These are phyloP conservation scores for Leptographium lundbergii DNA, from an alignment of 2,329 filamentous ascomycete species.

Conservation along the genomic window DNA sequence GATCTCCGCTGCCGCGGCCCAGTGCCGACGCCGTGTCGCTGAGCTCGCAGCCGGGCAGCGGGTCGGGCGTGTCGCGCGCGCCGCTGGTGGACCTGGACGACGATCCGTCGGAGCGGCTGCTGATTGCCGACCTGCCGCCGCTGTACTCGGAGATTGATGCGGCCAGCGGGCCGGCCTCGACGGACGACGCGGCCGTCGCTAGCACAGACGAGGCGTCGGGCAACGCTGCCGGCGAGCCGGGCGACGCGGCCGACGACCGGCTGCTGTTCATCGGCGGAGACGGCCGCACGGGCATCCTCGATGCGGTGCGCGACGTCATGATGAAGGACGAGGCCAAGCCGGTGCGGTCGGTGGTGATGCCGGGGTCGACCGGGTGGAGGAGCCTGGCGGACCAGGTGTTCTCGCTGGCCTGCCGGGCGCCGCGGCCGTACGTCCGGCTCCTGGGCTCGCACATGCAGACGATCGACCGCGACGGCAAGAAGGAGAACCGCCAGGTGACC, in stretches of 20 bases:
- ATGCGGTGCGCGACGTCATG: neutral
- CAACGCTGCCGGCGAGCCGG: neutral
- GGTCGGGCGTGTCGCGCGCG: neutral
- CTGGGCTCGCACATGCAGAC: conserved; percentile 39
- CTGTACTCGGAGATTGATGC: conserved; percentile 28
- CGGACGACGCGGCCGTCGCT: neutral
- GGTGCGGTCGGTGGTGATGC: neutral
- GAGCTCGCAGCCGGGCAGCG: conserved; percentile 13
- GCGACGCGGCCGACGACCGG: neutral
- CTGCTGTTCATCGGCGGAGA: neutral
- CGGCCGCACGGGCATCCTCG: neutral
- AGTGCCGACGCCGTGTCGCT: conserved; percentile 17
- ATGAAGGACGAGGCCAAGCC: neutral
- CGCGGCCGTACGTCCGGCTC: conserved; percentile 39
- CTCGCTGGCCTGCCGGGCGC: conserved; percentile 31
- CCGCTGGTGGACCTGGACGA: conserved; percentile 9
- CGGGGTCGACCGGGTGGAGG: neutral
- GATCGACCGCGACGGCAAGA: conserved; percentile 30
- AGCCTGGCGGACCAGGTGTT: neutral
- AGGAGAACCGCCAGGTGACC: conserved; percentile 31
- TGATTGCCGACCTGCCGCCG: conserved; percentile 26
- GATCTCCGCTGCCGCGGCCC: conserved; percentile 6
- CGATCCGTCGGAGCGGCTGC: conserved; percentile 22
- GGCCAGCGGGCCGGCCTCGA: conserved; percentile 13
- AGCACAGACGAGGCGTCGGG: too few relatives aligned